Base-by-base conservation (phyloP, 176 grass and related monocot genomes). In the Cenchrus purpureus region DNA sequence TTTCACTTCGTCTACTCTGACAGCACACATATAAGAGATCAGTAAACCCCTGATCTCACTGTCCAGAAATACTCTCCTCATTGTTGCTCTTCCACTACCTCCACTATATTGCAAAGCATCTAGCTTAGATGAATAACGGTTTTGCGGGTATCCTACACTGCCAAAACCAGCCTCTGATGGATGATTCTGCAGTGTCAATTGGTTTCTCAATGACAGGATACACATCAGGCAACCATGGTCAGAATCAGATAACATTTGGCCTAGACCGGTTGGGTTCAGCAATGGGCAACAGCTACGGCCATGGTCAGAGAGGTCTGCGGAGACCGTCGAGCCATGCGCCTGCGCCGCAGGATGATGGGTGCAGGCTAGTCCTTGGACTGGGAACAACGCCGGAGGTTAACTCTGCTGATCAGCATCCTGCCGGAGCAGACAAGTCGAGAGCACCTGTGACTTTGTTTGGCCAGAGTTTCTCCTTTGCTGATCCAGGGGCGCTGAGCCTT, bases 361-460 rank as follows among this genome's bases (percentile, higher is more conserved):
- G 87, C 79, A 56, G 64, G 17, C 54, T 95, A 62, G 85, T 95
- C n/a, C 93, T 95, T 63, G 93, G 93, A 48, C 73, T 95, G 43
- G 90, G 93, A 45, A 78, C 85, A 10, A 59, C 92, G 65, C 62
- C 84, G 25, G 85, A 77, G 15, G 32, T 15, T 2, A 67, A 43
- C 71, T 65, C 63, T 32, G 6, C 20, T 7, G 82, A 82, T 53
- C 52, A 73, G 43, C 86, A 67, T 29, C 82, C 32, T 22, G 4
- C 65, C 43, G 62, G 20, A 28, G 46, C 31, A 20, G 40, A 70
- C 68, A 74, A 77, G 81, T 79, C 85, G 54, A 90, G 87, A 20
- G 67, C 68, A 57, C 85, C 85, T 16, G 77, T 86, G 67, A 80
- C 85, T 34, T 51, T 90, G 28, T 85, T 87, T 61, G 86, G 85